Percentiles rank a stretch among this genome's conserved stretches.
Evolutionary conservation across 2,329 filamentous ascomycete species (phyloP).

Genomic region (Plenodomus biglobosus): DNA sequence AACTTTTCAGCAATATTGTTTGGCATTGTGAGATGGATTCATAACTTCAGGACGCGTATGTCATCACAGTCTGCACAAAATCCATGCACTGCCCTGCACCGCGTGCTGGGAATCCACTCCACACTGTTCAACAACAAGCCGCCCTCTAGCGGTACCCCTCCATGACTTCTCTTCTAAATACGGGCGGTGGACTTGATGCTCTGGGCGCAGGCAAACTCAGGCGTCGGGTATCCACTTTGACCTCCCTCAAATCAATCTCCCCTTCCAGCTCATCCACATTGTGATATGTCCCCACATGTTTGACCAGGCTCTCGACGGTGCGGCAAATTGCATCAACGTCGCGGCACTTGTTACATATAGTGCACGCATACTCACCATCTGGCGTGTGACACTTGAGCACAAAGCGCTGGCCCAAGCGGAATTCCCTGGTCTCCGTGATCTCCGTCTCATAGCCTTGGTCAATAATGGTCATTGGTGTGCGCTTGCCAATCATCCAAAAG

Average conservation of each 20-base stretch:
- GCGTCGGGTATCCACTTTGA: constrained; percentile 19
- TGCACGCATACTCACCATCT: constrained; percentile 42
- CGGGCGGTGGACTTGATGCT: constrained; percentile 13
- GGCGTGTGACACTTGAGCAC: constrained; percentile 43
- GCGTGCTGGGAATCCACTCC: background rate
- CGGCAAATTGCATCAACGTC: constrained; percentile 43
- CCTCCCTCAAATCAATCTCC: constrained; percentile 37
- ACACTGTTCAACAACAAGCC: background rate
- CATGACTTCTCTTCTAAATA: constrained; percentile 16
- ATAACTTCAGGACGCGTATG: too few relatives aligned
- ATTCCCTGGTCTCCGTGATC: constrained; percentile 41
- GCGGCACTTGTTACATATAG: constrained; percentile 36
- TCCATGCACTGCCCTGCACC: background rate
- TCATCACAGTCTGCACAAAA: background rate
- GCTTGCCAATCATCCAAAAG: constrained; percentile 44
- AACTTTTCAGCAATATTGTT: too few relatives aligned
- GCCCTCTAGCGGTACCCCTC: constrained; percentile 18
- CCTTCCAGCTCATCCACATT: constrained; percentile 35
- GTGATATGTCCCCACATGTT: constrained; percentile 41
- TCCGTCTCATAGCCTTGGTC: constrained; percentile 35
- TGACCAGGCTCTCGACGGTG: constrained; percentile 39
- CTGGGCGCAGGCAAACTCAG: constrained; percentile 24
- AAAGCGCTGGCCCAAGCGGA: constrained; percentile 41
- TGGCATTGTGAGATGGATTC: too few relatives aligned
- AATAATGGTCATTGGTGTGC: constrained; percentile 28